Percentiles rank a stretch among this genome's conserved stretches.
Conservation (phyloP, 257 asterid species). For the Orobanche coerulescens region DNA sequence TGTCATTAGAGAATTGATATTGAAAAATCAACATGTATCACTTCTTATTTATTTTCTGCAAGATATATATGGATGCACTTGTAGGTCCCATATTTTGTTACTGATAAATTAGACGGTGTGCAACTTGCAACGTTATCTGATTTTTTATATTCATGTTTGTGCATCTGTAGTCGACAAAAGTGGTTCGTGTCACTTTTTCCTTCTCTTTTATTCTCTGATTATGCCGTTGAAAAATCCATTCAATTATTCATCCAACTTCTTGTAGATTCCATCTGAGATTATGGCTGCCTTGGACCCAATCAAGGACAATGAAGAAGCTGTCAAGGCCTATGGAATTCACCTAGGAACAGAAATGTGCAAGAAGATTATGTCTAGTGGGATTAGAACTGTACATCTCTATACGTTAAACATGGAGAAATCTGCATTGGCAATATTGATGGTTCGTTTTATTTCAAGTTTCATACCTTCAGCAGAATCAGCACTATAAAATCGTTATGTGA, state of each 20-base stretch:
- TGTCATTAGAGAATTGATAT: too few species aligned
- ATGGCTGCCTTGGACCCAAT: conserved; percentile 93
- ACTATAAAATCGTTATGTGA: conserved; percentile 1
- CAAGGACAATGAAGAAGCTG: conserved; percentile 98
- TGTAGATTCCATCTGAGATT: conserved; percentile 77
- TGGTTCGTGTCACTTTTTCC: conserved; percentile 7
- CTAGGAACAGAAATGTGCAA: conserved; percentile 98
- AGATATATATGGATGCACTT: not conserved
- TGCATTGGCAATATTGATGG: conserved; percentile 89
- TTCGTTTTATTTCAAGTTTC: conserved; percentile 29
- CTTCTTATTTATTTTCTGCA: conserved; percentile 2
- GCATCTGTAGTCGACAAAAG: conserved; percentile 2
- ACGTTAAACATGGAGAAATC: conserved; percentile 97
- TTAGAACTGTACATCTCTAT: conserved; percentile 79
- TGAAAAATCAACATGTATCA: too few species aligned
- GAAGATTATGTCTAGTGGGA: conserved; percentile 89
- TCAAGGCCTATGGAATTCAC: conserved; percentile 91
- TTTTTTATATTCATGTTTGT: not conserved
- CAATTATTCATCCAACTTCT: conserved; percentile 3
- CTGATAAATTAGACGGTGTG: conserved; percentile 10
- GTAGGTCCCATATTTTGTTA: not conserved
- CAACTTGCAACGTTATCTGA: not conserved
- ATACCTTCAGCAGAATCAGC: conserved; percentile 16
- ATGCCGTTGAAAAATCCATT: not conserved
- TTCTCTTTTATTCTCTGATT: not conserved